Conservation (phyloP, 495 filamentous ascomycete species). For the Neurospora sp. region DNA sequence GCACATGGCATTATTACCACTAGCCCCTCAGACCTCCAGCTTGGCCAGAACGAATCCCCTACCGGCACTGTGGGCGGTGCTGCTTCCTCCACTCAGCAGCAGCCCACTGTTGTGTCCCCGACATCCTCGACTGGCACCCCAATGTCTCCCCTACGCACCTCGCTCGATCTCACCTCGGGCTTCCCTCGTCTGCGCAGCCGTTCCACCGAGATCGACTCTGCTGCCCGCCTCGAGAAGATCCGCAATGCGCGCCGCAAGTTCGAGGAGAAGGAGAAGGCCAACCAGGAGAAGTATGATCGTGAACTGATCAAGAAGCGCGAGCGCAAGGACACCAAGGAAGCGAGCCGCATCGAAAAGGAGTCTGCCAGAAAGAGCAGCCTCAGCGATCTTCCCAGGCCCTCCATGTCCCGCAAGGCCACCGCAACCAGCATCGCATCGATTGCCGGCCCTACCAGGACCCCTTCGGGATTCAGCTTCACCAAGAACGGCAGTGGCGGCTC, state of each 20-base stretch:
- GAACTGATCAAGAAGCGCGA: constrained; percentile 43
- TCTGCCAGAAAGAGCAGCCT: constrained; percentile 26
- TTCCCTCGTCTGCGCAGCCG: constrained; percentile 44
- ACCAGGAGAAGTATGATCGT: constrained; percentile 47
- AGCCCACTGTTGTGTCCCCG: constrained; percentile 8
- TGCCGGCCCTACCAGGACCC: constrained; percentile 6
- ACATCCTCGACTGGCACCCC: constrained; percentile 18
- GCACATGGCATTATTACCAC: constrained; percentile 6
- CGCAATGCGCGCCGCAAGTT: constrained; percentile 44
- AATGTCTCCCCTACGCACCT: constrained; percentile 41
- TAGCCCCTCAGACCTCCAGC: constrained; percentile 10
- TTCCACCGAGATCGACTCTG: constrained; percentile 37
- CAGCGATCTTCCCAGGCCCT: constrained; percentile 19
- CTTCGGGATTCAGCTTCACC: neutral
- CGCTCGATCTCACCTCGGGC: constrained; percentile 33
- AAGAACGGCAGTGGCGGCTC: neutral
- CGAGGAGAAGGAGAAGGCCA: constrained; percentile 41
- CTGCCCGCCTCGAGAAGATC: constrained; percentile 35
- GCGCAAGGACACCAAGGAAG: constrained; percentile 37
- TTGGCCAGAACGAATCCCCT: constrained; percentile 24
- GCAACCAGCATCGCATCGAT: constrained; percentile 18
- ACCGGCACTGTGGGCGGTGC: constrained; percentile 13
- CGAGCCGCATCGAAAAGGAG: constrained; percentile 31
- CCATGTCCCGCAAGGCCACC: constrained; percentile 29
- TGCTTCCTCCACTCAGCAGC: neutral